Percentiles rank a stretch among this genome's conserved stretches.
phyloP scores from a whole-genome alignment of 2,329 filamentous ascomycete species.

The Aaosphaeria arxii region DNA sequence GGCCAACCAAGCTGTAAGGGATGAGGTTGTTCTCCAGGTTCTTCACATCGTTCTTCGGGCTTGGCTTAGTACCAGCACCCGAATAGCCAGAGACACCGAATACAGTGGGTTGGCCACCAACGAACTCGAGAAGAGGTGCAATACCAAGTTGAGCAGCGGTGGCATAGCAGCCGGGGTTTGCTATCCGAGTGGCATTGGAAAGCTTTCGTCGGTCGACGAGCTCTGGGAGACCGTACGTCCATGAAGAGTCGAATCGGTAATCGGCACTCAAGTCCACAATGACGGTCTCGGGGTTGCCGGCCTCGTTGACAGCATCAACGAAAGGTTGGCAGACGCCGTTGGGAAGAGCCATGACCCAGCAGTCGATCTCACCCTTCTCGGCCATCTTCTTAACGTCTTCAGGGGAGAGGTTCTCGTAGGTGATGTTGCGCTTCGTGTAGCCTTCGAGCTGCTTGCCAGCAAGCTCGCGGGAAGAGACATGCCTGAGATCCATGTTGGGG shows the following conservation, averaged over 20 bases:
- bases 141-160: slow-evolving; percentile 90
- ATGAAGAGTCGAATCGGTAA: slow-evolving; percentile 80
- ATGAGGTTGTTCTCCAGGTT: slow-evolving; percentile 84
- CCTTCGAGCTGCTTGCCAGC: slow-evolving; percentile 82
- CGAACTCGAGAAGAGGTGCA: slow-evolving; percentile 72
- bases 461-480: slow-evolving; percentile 92
- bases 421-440: slow-evolving; percentile 87
- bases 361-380: slow-evolving; percentile 80
- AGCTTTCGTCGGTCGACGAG: slow-evolving; percentile 75
- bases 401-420: slow-evolving; percentile 83
- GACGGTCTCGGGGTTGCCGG: slow-evolving; percentile 63
- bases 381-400: slow-evolving; percentile 87
- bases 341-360: slow-evolving; percentile 96
- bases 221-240: slow-evolving; percentile 91
- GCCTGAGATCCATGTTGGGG: slow-evolving; percentile 81
- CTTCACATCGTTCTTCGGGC: slow-evolving; percentile 86
- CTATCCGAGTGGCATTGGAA: slow-evolving; percentile 74
- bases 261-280: slow-evolving; percentile 96
- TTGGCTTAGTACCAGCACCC: slow-evolving; percentile 90
- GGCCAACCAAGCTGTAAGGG: slow-evolving; percentile 86
- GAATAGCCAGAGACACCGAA: slow-evolving; percentile 95
- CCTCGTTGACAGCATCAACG: slow-evolving; percentile 80
- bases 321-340: slow-evolving; percentile 95
- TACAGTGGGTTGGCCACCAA: slow-evolving; percentile 75
- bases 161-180: slow-evolving; percentile 93